These are phyloP conservation scores for Cardiosporidium cionae DNA, from an alignment of 169 alveolate species.

Conservation along the genomic window DNA sequence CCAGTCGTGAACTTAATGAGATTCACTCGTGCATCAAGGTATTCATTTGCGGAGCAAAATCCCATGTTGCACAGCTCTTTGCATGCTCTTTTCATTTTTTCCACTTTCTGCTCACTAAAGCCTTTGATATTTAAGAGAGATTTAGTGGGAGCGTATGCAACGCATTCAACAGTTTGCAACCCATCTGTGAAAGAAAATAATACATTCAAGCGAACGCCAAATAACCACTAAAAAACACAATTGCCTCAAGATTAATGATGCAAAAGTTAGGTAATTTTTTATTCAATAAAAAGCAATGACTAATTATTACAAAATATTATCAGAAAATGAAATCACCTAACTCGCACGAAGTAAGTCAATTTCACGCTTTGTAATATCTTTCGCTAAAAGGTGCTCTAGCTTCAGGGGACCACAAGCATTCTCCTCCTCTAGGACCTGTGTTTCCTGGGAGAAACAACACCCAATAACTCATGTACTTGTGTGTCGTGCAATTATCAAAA, in stretches of 20 bases:
- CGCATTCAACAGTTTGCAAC: slow-evolving; percentile 36
- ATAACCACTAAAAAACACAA: no score
- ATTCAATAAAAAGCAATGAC: no score
- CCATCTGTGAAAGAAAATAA: slow-evolving; percentile 24
- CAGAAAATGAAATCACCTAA: slow-evolving; percentile 39
- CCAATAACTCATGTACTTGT: neutral
- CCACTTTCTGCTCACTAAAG: slow-evolving; percentile 90
- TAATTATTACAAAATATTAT: neutral
- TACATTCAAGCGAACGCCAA: no score
- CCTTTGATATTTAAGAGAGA: slow-evolving; percentile 80
- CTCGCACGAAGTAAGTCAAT: slow-evolving; percentile 73
- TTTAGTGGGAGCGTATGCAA: slow-evolving; percentile 31
- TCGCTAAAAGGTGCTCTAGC: slow-evolving; percentile 49
- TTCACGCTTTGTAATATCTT: slow-evolving; percentile 61
- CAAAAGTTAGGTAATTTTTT: no score
- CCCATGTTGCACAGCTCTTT: slow-evolving; percentile 54
- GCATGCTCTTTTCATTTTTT: slow-evolving; percentile 83
- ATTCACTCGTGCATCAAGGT: slow-evolving; percentile 57
- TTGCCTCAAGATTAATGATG: no score
- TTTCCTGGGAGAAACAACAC: neutral
- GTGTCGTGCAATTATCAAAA: neutral
- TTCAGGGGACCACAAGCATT: slow-evolving; percentile 44
- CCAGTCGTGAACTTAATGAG: slow-evolving; percentile 90
- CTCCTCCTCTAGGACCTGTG: slow-evolving; percentile 6
- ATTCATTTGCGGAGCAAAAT: slow-evolving; percentile 30